A percentile compares a stretch with the other conserved stretches of the same genome.
Conservation (phyloP, 2,329 filamentous ascomycete genomes). For the Calonectria ilicicola region DNA sequence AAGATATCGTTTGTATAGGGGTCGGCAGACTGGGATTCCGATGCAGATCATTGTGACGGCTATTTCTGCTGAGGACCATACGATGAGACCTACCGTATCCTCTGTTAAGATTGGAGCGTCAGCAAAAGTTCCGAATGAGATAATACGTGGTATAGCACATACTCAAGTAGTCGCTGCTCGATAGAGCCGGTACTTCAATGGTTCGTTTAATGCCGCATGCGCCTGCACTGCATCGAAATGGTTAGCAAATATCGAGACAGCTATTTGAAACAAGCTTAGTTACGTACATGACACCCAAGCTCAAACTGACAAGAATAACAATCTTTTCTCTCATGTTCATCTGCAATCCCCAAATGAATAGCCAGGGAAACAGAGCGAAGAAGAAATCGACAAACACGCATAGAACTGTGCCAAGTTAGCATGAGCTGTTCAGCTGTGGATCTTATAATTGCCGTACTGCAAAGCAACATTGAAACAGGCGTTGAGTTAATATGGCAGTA, state of each 20-base stretch:
- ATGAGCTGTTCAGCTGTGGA: rapidly evolving
- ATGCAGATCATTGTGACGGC: slow-evolving; percentile 55
- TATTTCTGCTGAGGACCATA: slow-evolving; percentile 54
- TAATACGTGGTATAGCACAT: background rate
- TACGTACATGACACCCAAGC: slow-evolving; percentile 55
- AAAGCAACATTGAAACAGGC: slow-evolving; percentile 36
- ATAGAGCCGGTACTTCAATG: slow-evolving; percentile 44
- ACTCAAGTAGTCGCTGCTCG: slow-evolving; percentile 38
- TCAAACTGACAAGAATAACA: slow-evolving; percentile 55
- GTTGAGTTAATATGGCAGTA: slow-evolving; percentile 32
- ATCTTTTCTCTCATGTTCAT: slow-evolving; percentile 60
- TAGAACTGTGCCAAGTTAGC: slow-evolving; percentile 25
- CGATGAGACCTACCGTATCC: slow-evolving; percentile 50
- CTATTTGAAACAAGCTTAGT: background rate
- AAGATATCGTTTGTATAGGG: slow-evolving; percentile 47
- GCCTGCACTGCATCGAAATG: slow-evolving; percentile 37
- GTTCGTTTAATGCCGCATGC: slow-evolving; percentile 45
- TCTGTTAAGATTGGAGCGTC: slow-evolving; percentile 32
- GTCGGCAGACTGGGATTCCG: slow-evolving; percentile 53
- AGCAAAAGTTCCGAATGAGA: background rate
- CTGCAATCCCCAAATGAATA: slow-evolving; percentile 56
- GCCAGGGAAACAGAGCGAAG: slow-evolving; percentile 56
- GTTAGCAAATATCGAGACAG: background rate
- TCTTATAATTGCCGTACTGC: slow-evolving; percentile 20
- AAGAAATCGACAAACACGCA: slow-evolving; percentile 52